Percentiles rank a stretch among this genome's conserved stretches.
phyloP scores from a whole-genome alignment of 192 early-diverging fungal species.

The Rhizophagus clarus region DNA sequence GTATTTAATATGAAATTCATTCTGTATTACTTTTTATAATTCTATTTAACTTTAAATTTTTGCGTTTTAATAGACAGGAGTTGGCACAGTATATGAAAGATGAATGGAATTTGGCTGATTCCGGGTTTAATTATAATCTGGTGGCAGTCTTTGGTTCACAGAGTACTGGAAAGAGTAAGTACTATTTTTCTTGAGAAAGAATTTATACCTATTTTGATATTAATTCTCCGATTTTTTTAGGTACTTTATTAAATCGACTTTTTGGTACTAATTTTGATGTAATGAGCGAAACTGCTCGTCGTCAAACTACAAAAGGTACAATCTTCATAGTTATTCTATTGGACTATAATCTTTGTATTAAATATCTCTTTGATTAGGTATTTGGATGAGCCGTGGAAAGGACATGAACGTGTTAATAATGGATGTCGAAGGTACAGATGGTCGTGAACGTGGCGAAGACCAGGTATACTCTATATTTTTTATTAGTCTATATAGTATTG shows the following conservation, averaged over 20 bases:
- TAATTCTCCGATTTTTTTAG: conserved; percentile 38
- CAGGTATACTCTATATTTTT: conserved; percentile 50
- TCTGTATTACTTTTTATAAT: conserved; percentile 14
- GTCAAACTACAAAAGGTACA: conserved; percentile 92
- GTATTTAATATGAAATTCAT: background rate
- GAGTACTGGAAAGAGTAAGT: conserved; percentile 93
- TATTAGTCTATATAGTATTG: background rate
- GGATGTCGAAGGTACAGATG: conserved; percentile 99
- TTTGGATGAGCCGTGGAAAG: conserved; percentile 91
- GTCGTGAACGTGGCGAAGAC: conserved; percentile 97
- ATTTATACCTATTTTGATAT: conserved; percentile 1
- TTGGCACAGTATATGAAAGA: conserved; percentile 79
- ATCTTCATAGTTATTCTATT: background rate
- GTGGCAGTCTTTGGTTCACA: conserved; percentile 99
- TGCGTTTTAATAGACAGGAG: conserved; percentile 50
- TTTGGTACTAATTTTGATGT: conserved; percentile 97
- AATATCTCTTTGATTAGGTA: conserved; percentile 38
- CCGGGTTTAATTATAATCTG: conserved; percentile 95
- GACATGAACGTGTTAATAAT: conserved; percentile 85
- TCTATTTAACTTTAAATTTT: background rate
- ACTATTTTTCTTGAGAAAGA: background rate
- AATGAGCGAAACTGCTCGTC: conserved; percentile 83
- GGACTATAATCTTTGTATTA: background rate
- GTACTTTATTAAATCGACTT: conserved; percentile 92
- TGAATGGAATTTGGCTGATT: conserved; percentile 76